Base-by-base conservation (phyloP, 306 rosid species). In the Prunus kanzakura region DNA sequence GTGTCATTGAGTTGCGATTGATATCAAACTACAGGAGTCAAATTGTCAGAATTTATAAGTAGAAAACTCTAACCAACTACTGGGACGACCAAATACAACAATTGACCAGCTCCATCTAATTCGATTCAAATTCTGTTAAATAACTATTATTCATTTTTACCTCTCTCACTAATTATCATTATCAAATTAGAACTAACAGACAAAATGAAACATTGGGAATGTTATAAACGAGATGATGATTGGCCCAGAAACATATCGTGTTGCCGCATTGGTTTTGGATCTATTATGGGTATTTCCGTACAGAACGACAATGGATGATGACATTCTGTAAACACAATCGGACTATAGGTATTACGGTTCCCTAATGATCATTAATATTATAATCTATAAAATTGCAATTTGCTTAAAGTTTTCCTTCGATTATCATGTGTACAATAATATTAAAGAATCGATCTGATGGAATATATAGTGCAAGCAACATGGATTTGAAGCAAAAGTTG, bases 401-500 rank as follows among this genome's bases (percentile, higher is more conserved):
- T 27, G 14, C 9, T 60, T 60, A 0, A 60, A 60, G 35, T 25
- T 60, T 60, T 8, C 16, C 29, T 25, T 25, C 4, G 38, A 8
- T 30, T 4, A 60, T 25, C 65, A 25, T 60, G 12, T 4, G 18
- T 25, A 25, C 71, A 66, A n/a, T 3, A 66, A 20, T 41, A 66
- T 41, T 66, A 66, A 45, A 66, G 50, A 66, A 66, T 20, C 38
- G 38, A 32, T 56, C 14, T 56, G 2, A 56, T 56, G 29, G 23
- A 25, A 56, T 56, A 56, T 25, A 20, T 20, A 25, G 62, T 12
- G 71, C 12, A 35, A 66, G 12, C 45, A 66, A 35, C 62, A 56
- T n/a, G 11, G 38, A 41, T 55, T 56, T 56, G 51, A 43, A 72
- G 38, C 41, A 57, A 72, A 68, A 35, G 76, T 72, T 72, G 66